Evolutionary conservation across 345 rosid species (phyloP), one percentile per base, ranked within the genome.

Genomic region (Firmiana major): DNA sequence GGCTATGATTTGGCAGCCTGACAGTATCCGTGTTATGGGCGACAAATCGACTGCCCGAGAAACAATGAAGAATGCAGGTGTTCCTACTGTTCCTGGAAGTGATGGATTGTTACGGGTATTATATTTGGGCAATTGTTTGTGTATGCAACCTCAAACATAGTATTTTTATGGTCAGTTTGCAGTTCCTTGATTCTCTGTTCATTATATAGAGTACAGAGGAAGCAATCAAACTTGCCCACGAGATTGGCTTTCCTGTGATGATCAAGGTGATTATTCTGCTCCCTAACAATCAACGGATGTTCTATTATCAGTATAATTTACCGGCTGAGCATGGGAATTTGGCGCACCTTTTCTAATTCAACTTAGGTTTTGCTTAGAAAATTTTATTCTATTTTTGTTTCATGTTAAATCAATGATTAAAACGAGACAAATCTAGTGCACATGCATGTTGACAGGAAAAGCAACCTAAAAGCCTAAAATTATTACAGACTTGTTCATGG

Each of bases 1-100:
- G 38, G 42, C 70, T 65, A 12, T 53, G 45, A 43, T 79, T 66
- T 85, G 83, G 80, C 88, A 95, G 99, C 98, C 99, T 58, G 97
- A 96, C 85, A 93, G 99, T 78, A 96, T 96, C 84, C 92, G 92
- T 73, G 90, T 89, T 55, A 96, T 96, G 99, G 99, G 99, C 75
- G 99, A 96, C 87, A 96, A 96, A 86, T 77, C 99, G 79, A 93
- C 98, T 71, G 98, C 98, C n/a, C 86, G 99, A 81, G 99, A 93
- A 74, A 96, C 99, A 49, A 96, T 93, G 99, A 96, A 96, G 88
- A 93, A 88, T 84, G 98, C 99, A 34, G 92, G 97, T 74, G 99
- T 96, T 79, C 99, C 98, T 21, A 96, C 99, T 45, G 99, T 96
- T 43, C 99, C 99, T 1, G 98, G 99, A 78, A 96, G 99, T 86